Evolutionary conservation across 495 filamentous ascomycete genomes (phyloP), one percentile per base, ranked within the genome.

Genomic region (Apiosordaria backusii): DNA sequence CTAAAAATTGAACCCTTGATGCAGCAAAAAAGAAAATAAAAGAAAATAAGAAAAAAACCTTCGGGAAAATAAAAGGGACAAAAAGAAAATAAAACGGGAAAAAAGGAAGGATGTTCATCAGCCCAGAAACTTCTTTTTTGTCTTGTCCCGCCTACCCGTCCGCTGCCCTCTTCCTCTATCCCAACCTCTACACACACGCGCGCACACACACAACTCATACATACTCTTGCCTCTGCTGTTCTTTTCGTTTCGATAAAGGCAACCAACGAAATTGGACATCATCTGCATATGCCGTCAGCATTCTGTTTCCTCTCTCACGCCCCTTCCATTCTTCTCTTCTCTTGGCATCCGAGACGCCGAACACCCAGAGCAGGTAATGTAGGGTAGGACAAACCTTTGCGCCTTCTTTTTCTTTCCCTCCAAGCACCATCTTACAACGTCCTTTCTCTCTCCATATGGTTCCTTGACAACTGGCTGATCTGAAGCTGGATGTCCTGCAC

Each of bases 401-500:
- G 25, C 2, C 26, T 27, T 24, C 16, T 27, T 25, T 59, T 0
- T 59, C n/a, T 23, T 23, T 18, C 24, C 24, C 26, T 27, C 24
- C 64, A 23, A 63, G 5, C 18, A 21, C 24, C 63, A 22, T 65
- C 68, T 57, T 57, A 66, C 27, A 67, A 64, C 22, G 58, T 69
- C 29, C 24, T 65, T 52, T 66, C 71, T 66, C 81, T 77, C 61
- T 78, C 77, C 65, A 77, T 68, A 63, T 87, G 84, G 70, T 84
- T 80, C 52, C 74, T 68, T 27, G 74, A 66, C 70, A 89, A 79
- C 25, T 83, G 80, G 64, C 80, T 74, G 67, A 95, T 91, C 78
- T 94, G 83, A 63, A 70, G 75, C 62, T 82, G 75, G 71, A 95
- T 89, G 71, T 92, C 83, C 64, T 70, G 67, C 57, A 93, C 88